Percentiles rank a stretch among this genome's conserved stretches.
phyloP scores from a whole-genome alignment of 139 green algal species.

The Chlorella sp. region DNA sequence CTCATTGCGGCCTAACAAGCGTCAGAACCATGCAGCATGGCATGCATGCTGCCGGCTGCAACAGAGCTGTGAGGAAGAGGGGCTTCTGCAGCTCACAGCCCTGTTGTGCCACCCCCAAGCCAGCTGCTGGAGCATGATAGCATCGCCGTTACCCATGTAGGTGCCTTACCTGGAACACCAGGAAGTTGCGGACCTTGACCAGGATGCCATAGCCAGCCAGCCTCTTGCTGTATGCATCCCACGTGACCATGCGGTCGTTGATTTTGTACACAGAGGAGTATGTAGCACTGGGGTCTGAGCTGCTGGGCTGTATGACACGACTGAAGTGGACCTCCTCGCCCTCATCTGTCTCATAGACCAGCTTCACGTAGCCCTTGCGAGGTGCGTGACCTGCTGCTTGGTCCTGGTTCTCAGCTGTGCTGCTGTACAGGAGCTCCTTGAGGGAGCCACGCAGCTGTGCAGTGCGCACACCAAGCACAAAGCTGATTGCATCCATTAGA shows the following conservation, averaged over 20 bases:
- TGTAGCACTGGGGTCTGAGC: constrained; percentile 13
- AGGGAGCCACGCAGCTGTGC: constrained; percentile 74
- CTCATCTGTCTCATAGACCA: constrained; percentile 59
- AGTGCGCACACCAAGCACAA: constrained; percentile 92
- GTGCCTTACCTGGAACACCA: constrained; percentile 93
- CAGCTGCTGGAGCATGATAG: too few species aligned
- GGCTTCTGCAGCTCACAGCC: too few species aligned
- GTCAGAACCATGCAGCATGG: too few species aligned
- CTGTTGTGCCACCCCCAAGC: too few species aligned
- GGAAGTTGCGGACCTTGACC: constrained; percentile 94
- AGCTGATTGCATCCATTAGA: constrained; percentile 98
- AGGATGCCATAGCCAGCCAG: constrained; percentile 83
- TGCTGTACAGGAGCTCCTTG: constrained; percentile 89
- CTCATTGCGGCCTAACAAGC: too few species aligned
- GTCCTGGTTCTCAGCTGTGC: constrained; percentile 45
- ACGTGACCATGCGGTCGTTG: constrained; percentile 43
- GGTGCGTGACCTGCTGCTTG: constrained; percentile 21
- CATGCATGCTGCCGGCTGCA: too few species aligned
- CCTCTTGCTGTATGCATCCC: constrained; percentile 77
- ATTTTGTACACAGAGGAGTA: constrained; percentile 30
- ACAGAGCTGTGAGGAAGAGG: too few species aligned
- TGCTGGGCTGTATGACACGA: constrained; percentile 59
- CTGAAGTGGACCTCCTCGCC: constrained; percentile 69
- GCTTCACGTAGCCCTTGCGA: constrained; percentile 57
- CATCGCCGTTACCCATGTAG: too few species aligned